phyloP scores from a whole-genome alignment of 306 rosid species.

The Vigna nakashimae region DNA sequence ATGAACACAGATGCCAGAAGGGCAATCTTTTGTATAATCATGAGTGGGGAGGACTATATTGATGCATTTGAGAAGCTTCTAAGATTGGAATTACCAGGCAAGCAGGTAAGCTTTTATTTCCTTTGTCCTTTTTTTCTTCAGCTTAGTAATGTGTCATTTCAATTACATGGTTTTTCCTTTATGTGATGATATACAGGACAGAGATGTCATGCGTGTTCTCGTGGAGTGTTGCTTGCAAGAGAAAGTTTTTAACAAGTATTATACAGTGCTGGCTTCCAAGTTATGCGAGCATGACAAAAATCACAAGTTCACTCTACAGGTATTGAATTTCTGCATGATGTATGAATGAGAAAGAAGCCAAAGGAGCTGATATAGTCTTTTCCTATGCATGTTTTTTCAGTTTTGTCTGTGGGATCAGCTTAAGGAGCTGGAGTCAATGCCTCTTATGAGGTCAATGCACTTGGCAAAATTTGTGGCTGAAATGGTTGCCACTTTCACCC shows the following conservation, averaged over 20 bases:
- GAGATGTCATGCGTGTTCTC: slow-evolving; percentile 91
- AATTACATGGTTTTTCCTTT: not conserved
- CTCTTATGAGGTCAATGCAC: slow-evolving; percentile 75
- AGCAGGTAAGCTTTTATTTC: slow-evolving; percentile 64
- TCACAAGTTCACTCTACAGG: slow-evolving; percentile 96
- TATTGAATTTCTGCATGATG: slow-evolving; percentile 40
- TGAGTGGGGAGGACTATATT: slow-evolving; percentile 91
- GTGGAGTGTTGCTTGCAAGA: slow-evolving; percentile 94
- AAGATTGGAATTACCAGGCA: slow-evolving; percentile 84
- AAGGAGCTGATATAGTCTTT: too few relatives aligned
- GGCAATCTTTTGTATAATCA: slow-evolving; percentile 92
- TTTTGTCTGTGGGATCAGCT: slow-evolving; percentile 94
- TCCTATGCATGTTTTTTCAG: slow-evolving; percentile 48
- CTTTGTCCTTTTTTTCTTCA: not conserved
- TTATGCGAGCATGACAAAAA: slow-evolving; percentile 93
- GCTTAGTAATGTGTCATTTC: slow-evolving; percentile 24
- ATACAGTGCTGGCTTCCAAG: slow-evolving; percentile 82
- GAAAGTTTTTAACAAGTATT: slow-evolving; percentile 89
- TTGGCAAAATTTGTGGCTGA: slow-evolving; percentile 87
- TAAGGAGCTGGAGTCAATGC: slow-evolving; percentile 84
- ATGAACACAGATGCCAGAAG: slow-evolving; percentile 94
- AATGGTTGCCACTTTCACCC: slow-evolving; percentile 81
- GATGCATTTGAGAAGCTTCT: slow-evolving; percentile 96
- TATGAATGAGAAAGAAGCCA: not conserved
- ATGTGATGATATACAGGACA: slow-evolving; percentile 58